Conservation (phyloP, 2,329 filamentous ascomycete species). For the Sclerotinia spermophila region DNA sequence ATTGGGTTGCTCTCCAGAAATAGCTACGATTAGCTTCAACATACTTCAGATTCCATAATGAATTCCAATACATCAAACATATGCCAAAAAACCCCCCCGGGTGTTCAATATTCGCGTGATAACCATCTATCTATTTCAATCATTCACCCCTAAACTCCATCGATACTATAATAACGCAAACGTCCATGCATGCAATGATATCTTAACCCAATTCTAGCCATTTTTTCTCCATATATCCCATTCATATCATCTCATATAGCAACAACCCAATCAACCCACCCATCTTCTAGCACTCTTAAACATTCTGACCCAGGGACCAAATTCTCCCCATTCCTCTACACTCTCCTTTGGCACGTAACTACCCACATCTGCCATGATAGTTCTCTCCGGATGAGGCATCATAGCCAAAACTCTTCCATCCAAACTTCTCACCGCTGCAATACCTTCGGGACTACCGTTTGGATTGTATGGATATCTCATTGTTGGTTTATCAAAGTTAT, state of each 20-base stretch:
- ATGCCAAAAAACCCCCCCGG: background rate
- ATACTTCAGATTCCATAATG: background rate
- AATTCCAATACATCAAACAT: background rate
- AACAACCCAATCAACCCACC: conserved; percentile 42
- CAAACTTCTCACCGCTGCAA: conserved; percentile 62
- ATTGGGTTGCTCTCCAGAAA: background rate
- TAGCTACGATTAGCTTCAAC: background rate
- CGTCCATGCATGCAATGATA: conserved; percentile 8
- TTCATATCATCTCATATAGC: background rate
- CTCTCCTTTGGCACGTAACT: conserved; percentile 59
- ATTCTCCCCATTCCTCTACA: conserved; percentile 62
- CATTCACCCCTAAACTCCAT: conserved; percentile 7
- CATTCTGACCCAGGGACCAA: conserved; percentile 66
- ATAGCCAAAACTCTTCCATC: conserved; percentile 67
- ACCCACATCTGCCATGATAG: conserved; percentile 62
- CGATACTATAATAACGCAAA: background rate
- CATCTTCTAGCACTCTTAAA: conserved; percentile 71
- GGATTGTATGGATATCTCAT: conserved; percentile 86
- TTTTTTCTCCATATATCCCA: background rate
- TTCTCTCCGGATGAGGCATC: conserved; percentile 74
- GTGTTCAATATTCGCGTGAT: background rate
- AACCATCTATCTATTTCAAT: background rate
- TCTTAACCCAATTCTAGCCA: conserved; percentile 5
- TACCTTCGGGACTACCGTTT: conserved; percentile 66
- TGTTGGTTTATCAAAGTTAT: conserved; percentile 73